Conservation (phyloP, 495 filamentous ascomycete genomes). For the Annulohypoxylon bovei region DNA sequence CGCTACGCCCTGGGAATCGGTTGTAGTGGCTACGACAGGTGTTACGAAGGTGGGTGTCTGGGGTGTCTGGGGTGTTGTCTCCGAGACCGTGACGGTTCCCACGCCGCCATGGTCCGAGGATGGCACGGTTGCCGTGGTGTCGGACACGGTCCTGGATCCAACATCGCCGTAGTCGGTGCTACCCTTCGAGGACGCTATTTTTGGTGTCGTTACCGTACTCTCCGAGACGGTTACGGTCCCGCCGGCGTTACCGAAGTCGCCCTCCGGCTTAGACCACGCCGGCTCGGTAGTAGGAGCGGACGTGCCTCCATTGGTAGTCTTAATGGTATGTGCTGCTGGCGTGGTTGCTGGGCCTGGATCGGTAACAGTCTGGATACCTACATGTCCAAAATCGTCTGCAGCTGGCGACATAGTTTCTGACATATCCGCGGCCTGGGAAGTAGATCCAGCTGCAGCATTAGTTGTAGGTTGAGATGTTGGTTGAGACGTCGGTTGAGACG, state of each 20-base stretch:
- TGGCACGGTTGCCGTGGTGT: neutral
- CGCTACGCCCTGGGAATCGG: constrained; percentile 29
- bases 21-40: constrained; percentile 33
- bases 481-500: neutral
- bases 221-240: constrained; percentile 21
- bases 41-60: constrained; percentile 36
- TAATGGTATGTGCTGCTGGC: neutral
- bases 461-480: too few relatives aligned
- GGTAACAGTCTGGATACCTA: constrained; percentile 12
- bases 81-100: constrained; percentile 15
- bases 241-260: constrained; percentile 24
- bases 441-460: too few relatives aligned
- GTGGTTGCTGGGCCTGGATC: constrained; percentile 2
- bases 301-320: neutral
- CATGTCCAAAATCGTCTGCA: constrained; percentile 12
- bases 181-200: neutral
- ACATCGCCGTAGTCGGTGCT: constrained; percentile 19
- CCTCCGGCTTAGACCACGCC: constrained; percentile 5
- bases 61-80: constrained; percentile 21
- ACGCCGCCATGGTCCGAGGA: constrained; percentile 28
- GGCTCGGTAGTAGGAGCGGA: neutral
- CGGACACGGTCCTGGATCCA: constrained; percentile 18
- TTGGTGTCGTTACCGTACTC: neutral
- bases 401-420: neutral
- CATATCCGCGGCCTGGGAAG: too few relatives aligned